These are phyloP conservation scores for Solanum ossicruentum DNA, from an alignment of 257 asterid genomes.

Conservation along the genomic window DNA sequence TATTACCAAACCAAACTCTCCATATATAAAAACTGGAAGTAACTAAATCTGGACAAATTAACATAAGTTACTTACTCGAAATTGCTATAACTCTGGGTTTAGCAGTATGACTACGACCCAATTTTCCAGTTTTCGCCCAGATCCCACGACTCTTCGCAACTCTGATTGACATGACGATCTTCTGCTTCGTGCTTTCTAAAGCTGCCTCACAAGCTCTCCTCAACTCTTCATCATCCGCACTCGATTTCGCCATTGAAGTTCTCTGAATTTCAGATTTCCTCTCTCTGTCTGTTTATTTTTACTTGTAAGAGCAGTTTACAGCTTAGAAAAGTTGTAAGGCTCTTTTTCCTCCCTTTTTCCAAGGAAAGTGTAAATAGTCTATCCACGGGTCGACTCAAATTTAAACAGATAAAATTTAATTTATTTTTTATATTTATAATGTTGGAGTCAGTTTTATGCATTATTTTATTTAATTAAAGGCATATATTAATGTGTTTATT, in stretches of 20 bases:
- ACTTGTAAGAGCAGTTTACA: background rate
- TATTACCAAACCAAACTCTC: background rate
- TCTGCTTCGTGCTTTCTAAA: conserved; percentile 75
- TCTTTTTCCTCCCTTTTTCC: background rate
- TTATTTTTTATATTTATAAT: background rate
- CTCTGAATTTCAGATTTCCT: background rate
- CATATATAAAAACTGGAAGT: background rate
- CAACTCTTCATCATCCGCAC: conserved; percentile 94
- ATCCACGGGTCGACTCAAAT: background rate
- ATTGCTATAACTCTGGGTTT: conserved; percentile 59
- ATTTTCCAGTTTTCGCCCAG: conserved; percentile 73
- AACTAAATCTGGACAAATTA: background rate
- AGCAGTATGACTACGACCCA: conserved; percentile 86
- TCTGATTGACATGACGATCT: conserved; percentile 70
- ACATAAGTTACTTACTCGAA: background rate
- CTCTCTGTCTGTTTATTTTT: background rate
- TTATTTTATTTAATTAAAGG: no score
- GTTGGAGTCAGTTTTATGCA: background rate
- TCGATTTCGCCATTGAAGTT: conserved; percentile 78
- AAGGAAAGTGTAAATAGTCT: background rate
- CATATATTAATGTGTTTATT: no score
- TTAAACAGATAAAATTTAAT: background rate
- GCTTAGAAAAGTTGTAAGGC: background rate
- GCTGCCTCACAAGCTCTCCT: conserved; percentile 92
- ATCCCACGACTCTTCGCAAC: conserved; percentile 84